phyloP scores from a whole-genome alignment of 495 filamentous ascomycete species.

The Aspergillus biplanus region DNA sequence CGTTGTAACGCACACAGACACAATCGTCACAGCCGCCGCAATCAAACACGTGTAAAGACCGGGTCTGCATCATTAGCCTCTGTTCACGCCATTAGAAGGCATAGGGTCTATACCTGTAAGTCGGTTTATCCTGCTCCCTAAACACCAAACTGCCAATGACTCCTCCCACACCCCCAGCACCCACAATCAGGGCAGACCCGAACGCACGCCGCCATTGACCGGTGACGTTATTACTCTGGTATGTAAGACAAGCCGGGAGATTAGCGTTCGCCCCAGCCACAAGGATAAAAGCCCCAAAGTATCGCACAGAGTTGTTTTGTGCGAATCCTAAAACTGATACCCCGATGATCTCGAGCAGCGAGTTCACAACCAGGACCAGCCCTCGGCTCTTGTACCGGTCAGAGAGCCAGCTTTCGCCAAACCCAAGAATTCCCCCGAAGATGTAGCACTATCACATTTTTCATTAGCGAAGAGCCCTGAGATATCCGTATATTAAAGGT shows the following conservation, averaged over 20 bases:
- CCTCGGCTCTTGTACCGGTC: conserved; percentile 17
- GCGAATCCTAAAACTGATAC: conserved; percentile 13
- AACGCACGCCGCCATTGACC: conserved; percentile 65
- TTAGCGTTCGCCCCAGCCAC: conserved; percentile 56
- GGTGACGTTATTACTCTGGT: conserved; percentile 62
- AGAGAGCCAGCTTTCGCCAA: conserved; percentile 11
- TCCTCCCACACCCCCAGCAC: conserved; percentile 56
- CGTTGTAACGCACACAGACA: conserved; percentile 13
- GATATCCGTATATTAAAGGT: no score
- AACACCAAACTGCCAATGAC: conserved; percentile 57
- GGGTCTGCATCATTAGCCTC: conserved; percentile 4
- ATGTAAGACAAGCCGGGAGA: conserved; percentile 52
- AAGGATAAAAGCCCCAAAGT: conserved; percentile 63
- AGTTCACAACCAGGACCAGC: conserved; percentile 9
- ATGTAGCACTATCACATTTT: conserved; percentile 8
- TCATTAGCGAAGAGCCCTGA: neutral
- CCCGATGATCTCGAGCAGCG: conserved; percentile 11
- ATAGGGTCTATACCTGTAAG: conserved; percentile 25
- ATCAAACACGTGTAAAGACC: conserved; percentile 19
- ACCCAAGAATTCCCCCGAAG: conserved; percentile 10
- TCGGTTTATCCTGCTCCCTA: conserved; percentile 46
- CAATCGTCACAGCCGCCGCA: conserved; percentile 11
- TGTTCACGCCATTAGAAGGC: neutral
- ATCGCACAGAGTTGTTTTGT: conserved; percentile 41
- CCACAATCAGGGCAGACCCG: conserved; percentile 50